phyloP scores from a whole-genome alignment of 169 alveolate genomes.

The Cryptosporidium meleagridis region DNA sequence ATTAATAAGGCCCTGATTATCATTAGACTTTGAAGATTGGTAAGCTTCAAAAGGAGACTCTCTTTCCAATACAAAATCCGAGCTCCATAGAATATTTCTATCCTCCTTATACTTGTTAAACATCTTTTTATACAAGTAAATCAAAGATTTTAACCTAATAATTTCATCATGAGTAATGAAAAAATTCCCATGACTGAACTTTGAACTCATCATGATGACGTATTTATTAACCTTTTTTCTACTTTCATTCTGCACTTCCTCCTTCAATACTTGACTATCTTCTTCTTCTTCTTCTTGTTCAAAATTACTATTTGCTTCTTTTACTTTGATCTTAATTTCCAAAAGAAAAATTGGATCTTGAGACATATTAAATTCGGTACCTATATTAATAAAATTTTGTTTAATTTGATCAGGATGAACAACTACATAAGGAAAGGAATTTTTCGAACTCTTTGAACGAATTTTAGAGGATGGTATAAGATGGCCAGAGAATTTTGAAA shows the following conservation, averaged over 20 bases:
- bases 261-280: neutral
- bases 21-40: neutral
- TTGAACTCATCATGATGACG: neutral
- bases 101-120: constrained; percentile 10
- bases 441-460: neutral
- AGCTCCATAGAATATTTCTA: constrained; percentile 11
- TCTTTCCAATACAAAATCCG: neutral
- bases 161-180: constrained; percentile 33
- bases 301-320: neutral
- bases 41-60: constrained; percentile 23
- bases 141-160: neutral
- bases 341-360: constrained; percentile 22
- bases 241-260: no score
- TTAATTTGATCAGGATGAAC: constrained; percentile 4
- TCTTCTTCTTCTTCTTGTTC: neutral
- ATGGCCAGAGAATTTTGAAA: constrained; percentile 58
- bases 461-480: constrained; percentile 10
- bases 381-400: neutral
- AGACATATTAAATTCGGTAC: neutral
- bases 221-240: neutral
- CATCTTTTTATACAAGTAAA: constrained; percentile 1
- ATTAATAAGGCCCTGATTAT: neutral
- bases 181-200: constrained; percentile 21
- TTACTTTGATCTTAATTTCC: constrained; percentile 12
- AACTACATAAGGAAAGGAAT: neutral